Base-by-base conservation (phyloP, 257 asterid genomes). In the Jasminum sambac region DNA sequence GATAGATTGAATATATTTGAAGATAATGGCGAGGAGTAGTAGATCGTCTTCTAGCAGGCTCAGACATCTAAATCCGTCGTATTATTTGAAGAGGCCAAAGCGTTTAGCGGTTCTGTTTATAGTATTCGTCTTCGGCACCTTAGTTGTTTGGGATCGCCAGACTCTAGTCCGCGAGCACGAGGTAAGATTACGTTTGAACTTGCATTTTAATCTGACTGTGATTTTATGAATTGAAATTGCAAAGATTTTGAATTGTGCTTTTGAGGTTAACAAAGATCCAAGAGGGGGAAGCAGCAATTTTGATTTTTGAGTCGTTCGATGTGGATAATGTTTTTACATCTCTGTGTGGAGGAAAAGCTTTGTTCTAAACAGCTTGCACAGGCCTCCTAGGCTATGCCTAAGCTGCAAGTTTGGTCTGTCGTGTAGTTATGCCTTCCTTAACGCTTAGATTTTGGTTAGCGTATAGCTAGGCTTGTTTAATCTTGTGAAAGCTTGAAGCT, bases 131-230 rank as follows among this genome's bases (percentile, higher is more conserved):
- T 73, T 60, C 63, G 83, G 74, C 38, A 79, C 86, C 77, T 82
- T 90, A 43, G 76, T 90, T 70, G 80, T 95, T 57, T 95, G 96
- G 98, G 98, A 95, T 87, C 97, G 99, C 6, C 99, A 91, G 64
- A 85, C 98, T 72, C 82, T 95, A 57, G 76, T 90, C 57, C 91
- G 92, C n/a, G 99, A 95, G 58, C 94, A 95, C 82, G 81, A 91
- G 99, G 99, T 95, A 61, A 68, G 30, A 62, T 63, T 63, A 40
- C 36, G 21, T 42, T 21, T 19, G 1, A 8, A 19, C 8, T 50
- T 43, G 17, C 30, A 66, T 0, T 8, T 8, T 11, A 2, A 74
- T 50, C 23, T 55, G 36, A 19, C 9, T 23, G 7, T 55, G 16
- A 55, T 23, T 19, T 23, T 16, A 0, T 39, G 40, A 43, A 8